Evolutionary conservation across 441 rosid genomes (phyloP).

Genomic region (Gossypium schwendimanii): DNA sequence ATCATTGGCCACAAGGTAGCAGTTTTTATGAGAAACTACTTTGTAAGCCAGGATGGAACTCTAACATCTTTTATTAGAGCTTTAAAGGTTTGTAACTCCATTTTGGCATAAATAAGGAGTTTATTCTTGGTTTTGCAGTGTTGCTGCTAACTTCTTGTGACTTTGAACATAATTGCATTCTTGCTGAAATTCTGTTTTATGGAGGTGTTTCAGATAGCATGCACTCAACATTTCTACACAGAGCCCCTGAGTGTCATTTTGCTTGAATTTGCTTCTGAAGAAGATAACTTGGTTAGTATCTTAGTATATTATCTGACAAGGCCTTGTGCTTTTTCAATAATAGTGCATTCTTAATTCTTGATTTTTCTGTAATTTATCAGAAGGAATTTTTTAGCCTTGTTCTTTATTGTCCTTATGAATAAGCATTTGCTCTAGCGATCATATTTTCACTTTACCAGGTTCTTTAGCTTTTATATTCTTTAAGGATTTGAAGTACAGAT

Average conservation of each 20-base stretch:
- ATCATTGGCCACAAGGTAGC: conserved; percentile 69
- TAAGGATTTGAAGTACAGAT: not conserved
- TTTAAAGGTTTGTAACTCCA: conserved; percentile 56
- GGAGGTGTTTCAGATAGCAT: conserved; percentile 57
- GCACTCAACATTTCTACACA: conserved; percentile 67
- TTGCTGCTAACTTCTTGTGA: conserved; percentile 6
- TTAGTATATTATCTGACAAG: not conserved
- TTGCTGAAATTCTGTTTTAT: conserved; percentile 16
- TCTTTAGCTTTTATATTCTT: not conserved
- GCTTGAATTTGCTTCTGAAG: conserved; percentile 40
- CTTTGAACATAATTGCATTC: conserved; percentile 2
- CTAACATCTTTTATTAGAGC: conserved; percentile 75
- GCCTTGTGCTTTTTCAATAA: not conserved
- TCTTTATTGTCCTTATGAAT: not conserved
- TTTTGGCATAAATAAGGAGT: not conserved
- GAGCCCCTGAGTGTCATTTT: conserved; percentile 69
- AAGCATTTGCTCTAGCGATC: not conserved
- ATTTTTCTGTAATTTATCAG: not conserved
- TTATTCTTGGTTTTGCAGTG: not conserved
- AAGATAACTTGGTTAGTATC: conserved; percentile 43
- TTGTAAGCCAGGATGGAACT: conserved; percentile 77
- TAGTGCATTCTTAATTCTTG: not conserved
- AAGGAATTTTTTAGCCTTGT: not conserved
- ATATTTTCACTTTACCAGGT: not conserved
- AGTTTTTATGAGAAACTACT: conserved; percentile 63